phyloP scores from a whole-genome alignment of 139 green algal genomes.

The Chlamydomonas schloesseri region DNA sequence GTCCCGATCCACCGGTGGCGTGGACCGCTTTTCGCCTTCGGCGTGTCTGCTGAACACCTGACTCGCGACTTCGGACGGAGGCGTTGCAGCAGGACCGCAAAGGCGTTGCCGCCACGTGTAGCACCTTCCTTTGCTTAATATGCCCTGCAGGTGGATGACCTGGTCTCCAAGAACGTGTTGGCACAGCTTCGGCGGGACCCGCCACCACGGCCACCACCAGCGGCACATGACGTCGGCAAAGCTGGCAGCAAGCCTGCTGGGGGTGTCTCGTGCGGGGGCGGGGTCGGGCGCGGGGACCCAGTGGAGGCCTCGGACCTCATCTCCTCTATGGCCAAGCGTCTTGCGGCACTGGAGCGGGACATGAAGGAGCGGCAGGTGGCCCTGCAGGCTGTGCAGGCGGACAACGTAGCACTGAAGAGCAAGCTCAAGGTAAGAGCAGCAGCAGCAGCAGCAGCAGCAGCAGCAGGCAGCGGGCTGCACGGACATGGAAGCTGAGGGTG shows the following conservation, averaged over 20 bases:
- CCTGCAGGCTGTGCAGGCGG: constrained; percentile 39
- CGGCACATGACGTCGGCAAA: not conserved
- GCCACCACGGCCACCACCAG: not conserved
- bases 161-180: constrained; percentile 46
- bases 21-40: too few species aligned
- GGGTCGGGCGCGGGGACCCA: not conserved
- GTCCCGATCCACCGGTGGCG: too few species aligned
- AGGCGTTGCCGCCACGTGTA: too few species aligned
- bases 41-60: too few species aligned
- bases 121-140: too few species aligned
- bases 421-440: constrained; percentile 20
- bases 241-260: too few species aligned
- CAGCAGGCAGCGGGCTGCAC: too few species aligned
- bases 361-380: constrained; percentile 27
- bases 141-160: constrained; percentile 19
- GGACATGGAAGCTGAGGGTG: too few species aligned
- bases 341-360: constrained; percentile 49
- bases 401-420: constrained; percentile 48
- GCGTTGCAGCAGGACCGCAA: too few species aligned
- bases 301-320: constrained; percentile 51
- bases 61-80: too few species aligned
- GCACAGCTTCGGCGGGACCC: constrained; percentile 32
- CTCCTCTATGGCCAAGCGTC: constrained; percentile 56
- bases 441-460: too few species aligned
- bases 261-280: not conserved